Conservation (phyloP, 164 flowering plant species). For the Vitis cinerea region DNA sequence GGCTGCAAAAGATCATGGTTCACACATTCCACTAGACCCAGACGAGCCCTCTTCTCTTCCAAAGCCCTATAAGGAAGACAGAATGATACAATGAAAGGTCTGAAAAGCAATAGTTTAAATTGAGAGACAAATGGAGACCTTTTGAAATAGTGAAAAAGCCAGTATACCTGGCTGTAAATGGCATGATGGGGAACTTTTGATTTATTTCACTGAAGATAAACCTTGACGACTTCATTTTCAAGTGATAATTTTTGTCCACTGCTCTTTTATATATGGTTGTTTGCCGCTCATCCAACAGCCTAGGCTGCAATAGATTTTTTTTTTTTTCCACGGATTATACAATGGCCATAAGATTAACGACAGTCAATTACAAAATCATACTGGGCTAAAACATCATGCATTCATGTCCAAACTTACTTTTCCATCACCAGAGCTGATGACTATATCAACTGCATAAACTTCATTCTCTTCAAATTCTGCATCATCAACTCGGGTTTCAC, state of each 20-base stretch:
- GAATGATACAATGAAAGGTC: too few relatives aligned
- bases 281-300: slow-evolving; percentile 85
- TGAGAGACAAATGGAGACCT: neutral
- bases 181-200: slow-evolving; percentile 91
- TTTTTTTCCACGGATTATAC: too few relatives aligned
- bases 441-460: slow-evolving; percentile 84
- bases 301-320: slow-evolving; percentile 59
- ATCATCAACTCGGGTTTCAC: slow-evolving; percentile 90
- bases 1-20: slow-evolving; percentile 95
- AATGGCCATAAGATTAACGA: too few relatives aligned
- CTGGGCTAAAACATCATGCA: too few relatives aligned
- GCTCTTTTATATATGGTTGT: slow-evolving; percentile 94
- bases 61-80: slow-evolving; percentile 48
- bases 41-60: slow-evolving; percentile 93
- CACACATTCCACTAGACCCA: slow-evolving; percentile 92
- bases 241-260: slow-evolving; percentile 84
- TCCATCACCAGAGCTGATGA: slow-evolving; percentile 96
- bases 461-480: slow-evolving; percentile 97
- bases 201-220: slow-evolving; percentile 92
- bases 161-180: slow-evolving; percentile 80
- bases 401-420: slow-evolving; percentile 42
- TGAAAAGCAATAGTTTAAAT: too few relatives aligned
- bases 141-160: too few relatives aligned
- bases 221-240: slow-evolving; percentile 95
- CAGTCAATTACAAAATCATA: too few relatives aligned